Conservation (phyloP, 2,329 filamentous ascomycete species). For the Chalaropsis ovoidea region DNA sequence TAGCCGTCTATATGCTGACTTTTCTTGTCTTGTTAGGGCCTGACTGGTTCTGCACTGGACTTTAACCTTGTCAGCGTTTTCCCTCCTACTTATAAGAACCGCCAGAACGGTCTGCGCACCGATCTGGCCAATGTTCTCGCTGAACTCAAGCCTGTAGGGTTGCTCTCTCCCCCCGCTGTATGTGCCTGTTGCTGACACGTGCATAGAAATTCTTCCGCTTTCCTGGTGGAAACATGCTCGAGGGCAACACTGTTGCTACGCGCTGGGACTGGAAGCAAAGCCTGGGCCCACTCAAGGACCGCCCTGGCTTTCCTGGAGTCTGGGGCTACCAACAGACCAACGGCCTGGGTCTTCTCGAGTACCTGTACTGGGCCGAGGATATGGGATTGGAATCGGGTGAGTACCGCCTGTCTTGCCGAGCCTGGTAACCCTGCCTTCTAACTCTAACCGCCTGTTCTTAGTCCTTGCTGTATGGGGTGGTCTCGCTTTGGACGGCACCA, state of each 20-base stretch:
- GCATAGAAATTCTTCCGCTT: constrained; percentile 48
- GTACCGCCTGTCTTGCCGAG: constrained; percentile 23
- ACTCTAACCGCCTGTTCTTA: constrained; percentile 24
- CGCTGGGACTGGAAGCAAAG: constrained; percentile 46
- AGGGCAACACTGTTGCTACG: constrained; percentile 37
- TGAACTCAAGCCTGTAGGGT: constrained; percentile 40
- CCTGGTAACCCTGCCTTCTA: neutral
- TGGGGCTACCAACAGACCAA: constrained; percentile 55
- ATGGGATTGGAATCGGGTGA: constrained; percentile 45
- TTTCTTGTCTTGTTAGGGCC: constrained; percentile 29
- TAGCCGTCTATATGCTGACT: constrained; percentile 11
- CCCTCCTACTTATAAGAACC: constrained; percentile 49
- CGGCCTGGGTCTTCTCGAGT: constrained; percentile 53
- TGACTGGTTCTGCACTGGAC: constrained; percentile 38
- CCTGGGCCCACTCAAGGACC: constrained; percentile 43
- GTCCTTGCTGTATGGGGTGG: constrained; percentile 51
- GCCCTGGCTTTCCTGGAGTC: constrained; percentile 46
- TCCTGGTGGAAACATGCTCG: constrained; percentile 55
- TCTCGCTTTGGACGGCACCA: constrained; percentile 44
- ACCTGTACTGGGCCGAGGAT: constrained; percentile 51
- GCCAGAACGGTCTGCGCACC: constrained; percentile 47
- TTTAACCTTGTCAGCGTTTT: constrained; percentile 52
- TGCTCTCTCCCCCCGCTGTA: neutral
- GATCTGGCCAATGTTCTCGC: constrained; percentile 47
- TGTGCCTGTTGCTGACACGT: neutral